Percentiles rank a stretch among this genome's conserved stretches.
These are phyloP conservation scores for Podospora comata DNA, from an alignment of 495 filamentous ascomycete species.

Conservation along the genomic window DNA sequence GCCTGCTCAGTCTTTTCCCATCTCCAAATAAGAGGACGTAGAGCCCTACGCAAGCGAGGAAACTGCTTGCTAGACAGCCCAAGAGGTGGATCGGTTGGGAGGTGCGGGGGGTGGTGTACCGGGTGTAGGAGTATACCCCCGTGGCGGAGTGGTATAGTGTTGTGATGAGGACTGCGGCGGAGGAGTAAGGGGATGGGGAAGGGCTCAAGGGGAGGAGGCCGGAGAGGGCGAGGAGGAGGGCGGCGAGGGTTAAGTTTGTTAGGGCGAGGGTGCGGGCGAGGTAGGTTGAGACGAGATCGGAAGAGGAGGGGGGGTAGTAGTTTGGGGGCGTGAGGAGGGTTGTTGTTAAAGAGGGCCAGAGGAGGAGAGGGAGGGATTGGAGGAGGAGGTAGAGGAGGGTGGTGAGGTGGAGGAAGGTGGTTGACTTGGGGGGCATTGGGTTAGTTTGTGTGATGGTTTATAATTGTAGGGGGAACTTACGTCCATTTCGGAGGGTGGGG, in stretches of 20 bases:
- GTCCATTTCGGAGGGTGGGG: conserved; percentile 12
- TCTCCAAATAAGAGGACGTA: conserved; percentile 76
- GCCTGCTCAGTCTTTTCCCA: conserved; percentile 56
- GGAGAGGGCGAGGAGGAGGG: conserved; percentile 64
- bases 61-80: conserved; percentile 46
- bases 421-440: conserved; percentile 46
- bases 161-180: conserved; percentile 61
- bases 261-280: conserved; percentile 68
- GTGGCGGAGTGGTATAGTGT: conserved; percentile 59
- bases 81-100: conserved; percentile 52
- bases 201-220: conserved; percentile 37
- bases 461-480: conserved; percentile 1
- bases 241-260: conserved; percentile 60
- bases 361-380: conserved; percentile 63
- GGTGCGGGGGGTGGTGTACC: conserved; percentile 34
- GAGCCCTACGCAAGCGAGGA: conserved; percentile 59
- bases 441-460: conserved; percentile 3
- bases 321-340: conserved; percentile 46
- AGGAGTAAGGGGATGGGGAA: conserved; percentile 25
- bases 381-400: conserved; percentile 64
- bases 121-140: conserved; percentile 67
- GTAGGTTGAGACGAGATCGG: conserved; percentile 44
- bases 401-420: conserved; percentile 63
- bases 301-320: neutral
- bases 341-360: conserved; percentile 63